Percentiles rank a stretch among this genome's conserved stretches.
phyloP scores from a whole-genome alignment of 2,329 filamentous ascomycete species.

The Cercospora berteroae region DNA sequence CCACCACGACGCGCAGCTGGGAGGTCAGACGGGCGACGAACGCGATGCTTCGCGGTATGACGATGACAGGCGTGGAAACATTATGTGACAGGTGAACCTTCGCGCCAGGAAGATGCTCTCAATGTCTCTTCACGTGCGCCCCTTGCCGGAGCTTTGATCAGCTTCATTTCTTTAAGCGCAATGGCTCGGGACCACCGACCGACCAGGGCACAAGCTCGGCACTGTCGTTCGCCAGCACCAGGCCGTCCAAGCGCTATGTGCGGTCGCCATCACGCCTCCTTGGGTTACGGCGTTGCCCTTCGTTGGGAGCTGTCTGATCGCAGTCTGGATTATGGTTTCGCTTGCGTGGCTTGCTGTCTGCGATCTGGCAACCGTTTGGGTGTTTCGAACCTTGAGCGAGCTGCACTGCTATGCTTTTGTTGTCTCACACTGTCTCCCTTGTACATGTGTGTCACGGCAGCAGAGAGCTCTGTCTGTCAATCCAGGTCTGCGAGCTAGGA shows the following conservation, averaged over 20 bases:
- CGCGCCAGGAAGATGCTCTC: not conserved
- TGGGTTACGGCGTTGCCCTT: slow-evolving; percentile 12
- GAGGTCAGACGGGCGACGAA: not conserved
- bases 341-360: slow-evolving; percentile 17
- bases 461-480: not conserved
- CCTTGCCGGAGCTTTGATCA: slow-evolving; percentile 28
- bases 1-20: not conserved
- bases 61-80: not conserved
- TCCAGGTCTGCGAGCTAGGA: not conserved
- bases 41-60: not conserved
- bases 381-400: slow-evolving; percentile 18
- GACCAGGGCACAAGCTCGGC: slow-evolving; percentile 13
- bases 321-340: slow-evolving; percentile 15
- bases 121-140: slow-evolving; percentile 17
- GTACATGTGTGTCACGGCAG: slow-evolving; percentile 4
- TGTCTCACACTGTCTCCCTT: not conserved
- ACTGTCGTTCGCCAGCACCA: slow-evolving; percentile 9
- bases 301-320: slow-evolving; percentile 17
- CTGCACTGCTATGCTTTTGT: slow-evolving; percentile 8
- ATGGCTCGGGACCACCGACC: slow-evolving; percentile 27
- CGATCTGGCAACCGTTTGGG: slow-evolving; percentile 17
- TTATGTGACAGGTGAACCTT: not conserved
- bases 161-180: slow-evolving; percentile 31
- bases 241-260: slow-evolving; percentile 19
- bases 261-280: slow-evolving; percentile 14